Percentiles rank a stretch among this genome's conserved stretches.
Conservation (phyloP, 805 yeast species). For the Schizosaccharomyces japonicus region DNA sequence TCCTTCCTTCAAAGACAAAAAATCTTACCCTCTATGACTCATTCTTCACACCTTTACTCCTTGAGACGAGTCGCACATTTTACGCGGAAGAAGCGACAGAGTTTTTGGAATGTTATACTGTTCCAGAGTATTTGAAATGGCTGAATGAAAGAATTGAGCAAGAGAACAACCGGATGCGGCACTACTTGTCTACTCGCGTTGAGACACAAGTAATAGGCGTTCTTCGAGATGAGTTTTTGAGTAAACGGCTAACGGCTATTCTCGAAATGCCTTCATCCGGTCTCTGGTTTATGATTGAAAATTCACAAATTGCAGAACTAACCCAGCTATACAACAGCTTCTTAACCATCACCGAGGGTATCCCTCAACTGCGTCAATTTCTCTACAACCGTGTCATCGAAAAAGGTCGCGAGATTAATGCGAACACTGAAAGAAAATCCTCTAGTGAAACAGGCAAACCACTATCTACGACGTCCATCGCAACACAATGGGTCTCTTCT, state of each 20-base stretch:
- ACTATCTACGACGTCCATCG: conserved; percentile 24
- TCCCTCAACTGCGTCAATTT: conserved; percentile 25
- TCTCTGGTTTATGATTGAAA: conserved; percentile 30
- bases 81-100: conserved; percentile 27
- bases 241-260: background rate
- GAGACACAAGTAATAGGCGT: conserved; percentile 29
- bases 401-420: conserved; percentile 23
- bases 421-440: background rate
- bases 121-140: conserved; percentile 31
- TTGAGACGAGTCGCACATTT: conserved; percentile 30
- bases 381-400: conserved; percentile 24
- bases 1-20: conserved; percentile 24
- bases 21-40: conserved; percentile 36
- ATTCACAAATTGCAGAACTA: conserved; percentile 24
- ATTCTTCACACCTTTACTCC: conserved; percentile 41
- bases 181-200: conserved; percentile 32
- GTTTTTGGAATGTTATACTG: conserved; percentile 22
- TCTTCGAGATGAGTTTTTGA: conserved; percentile 21
- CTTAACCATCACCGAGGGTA: conserved; percentile 29
- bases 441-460: conserved; percentile 1
- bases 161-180: conserved; percentile 33
- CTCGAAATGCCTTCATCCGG: conserved; percentile 23
- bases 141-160: conserved; percentile 31
- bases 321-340: conserved; percentile 26
- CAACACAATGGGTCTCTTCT: conserved; percentile 43